Conservation (phyloP, 2,329 filamentous ascomycete genomes). For the Septoria linicola region DNA sequence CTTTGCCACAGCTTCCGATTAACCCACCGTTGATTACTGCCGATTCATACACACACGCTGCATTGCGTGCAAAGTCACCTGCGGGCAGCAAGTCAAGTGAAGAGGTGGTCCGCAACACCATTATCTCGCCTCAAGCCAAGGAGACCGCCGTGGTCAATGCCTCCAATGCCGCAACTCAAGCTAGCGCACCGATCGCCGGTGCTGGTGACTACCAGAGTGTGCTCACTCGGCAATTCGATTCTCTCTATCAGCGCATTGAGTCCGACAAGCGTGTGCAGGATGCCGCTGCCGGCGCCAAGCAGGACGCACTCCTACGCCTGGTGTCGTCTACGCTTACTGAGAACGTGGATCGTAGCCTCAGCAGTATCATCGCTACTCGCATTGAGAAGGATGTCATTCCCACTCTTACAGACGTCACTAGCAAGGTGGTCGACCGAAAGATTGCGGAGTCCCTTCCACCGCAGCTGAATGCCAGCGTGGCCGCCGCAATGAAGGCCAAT, state of each 20-base stretch:
- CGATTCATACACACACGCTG: slow-evolving; percentile 44
- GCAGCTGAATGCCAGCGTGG: slow-evolving; percentile 64
- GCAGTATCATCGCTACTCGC: slow-evolving; percentile 71
- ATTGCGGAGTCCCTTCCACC: slow-evolving; percentile 67
- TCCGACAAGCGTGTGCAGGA: slow-evolving; percentile 68
- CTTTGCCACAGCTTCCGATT: slow-evolving; percentile 29
- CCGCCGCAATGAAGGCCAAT: slow-evolving; percentile 69
- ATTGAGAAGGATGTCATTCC: slow-evolving; percentile 77
- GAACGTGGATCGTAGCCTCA: slow-evolving; percentile 73
- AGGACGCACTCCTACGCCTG: slow-evolving; percentile 66
- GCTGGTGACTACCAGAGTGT: slow-evolving; percentile 19
- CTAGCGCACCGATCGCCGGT: slow-evolving; percentile 13
- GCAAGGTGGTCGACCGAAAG: slow-evolving; percentile 68
- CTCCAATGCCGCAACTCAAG: slow-evolving; percentile 15
- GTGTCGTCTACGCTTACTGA: slow-evolving; percentile 68
- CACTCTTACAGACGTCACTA: slow-evolving; percentile 65
- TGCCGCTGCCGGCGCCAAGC: slow-evolving; percentile 62
- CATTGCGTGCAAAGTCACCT: slow-evolving; percentile 23
- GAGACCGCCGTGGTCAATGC: slow-evolving; percentile 2
- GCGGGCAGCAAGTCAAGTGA: slow-evolving; percentile 13
- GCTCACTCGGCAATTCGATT: slow-evolving; percentile 52
- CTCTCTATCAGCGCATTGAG: slow-evolving; percentile 61
- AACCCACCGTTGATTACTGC: slow-evolving; percentile 38
- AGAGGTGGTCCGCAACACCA: slow-evolving; percentile 25
- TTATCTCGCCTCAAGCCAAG: slow-evolving; percentile 17